Evolutionary conservation across 441 rosid genomes (phyloP).

Genomic region (Populus tomentosa): DNA sequence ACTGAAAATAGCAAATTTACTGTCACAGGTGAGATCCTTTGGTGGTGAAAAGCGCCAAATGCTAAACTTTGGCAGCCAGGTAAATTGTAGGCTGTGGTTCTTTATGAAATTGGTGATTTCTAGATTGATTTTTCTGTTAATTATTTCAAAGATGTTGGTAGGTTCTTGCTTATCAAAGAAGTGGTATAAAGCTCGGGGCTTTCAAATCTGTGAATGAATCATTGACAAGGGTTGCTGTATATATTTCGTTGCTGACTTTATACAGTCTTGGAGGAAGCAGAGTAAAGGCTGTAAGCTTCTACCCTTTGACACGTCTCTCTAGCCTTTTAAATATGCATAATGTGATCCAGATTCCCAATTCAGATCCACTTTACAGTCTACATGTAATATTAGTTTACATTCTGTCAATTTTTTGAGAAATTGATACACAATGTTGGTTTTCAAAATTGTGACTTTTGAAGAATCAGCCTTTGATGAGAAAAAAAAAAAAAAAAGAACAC

Average conservation of each 20-base stretch:
- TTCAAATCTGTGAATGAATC: conserved; percentile 90
- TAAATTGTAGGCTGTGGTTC: conserved; percentile 23
- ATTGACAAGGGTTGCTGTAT: conserved; percentile 83
- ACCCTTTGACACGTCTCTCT: conserved; percentile 20
- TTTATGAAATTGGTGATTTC: conserved; percentile 2
- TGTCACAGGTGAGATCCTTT: conserved; percentile 82
- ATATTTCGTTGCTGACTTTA: conserved; percentile 76
- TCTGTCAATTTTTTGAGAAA: not conserved
- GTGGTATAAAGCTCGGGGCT: conserved; percentile 89
- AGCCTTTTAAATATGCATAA: not conserved
- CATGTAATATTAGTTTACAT: not conserved
- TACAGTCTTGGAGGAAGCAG: conserved; percentile 93
- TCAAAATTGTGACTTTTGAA: not conserved
- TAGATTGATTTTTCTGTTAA: conserved; percentile 1
- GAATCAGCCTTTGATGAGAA: not conserved
- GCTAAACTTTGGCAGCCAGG: conserved; percentile 81
- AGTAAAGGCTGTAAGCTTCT: conserved; percentile 82
- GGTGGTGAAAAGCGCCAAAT: conserved; percentile 93
- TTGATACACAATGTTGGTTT: not conserved
- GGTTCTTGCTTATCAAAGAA: conserved; percentile 78
- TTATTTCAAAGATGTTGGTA: conserved; percentile 32
- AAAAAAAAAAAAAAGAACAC: not conserved
- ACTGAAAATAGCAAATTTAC: conserved; percentile 17
- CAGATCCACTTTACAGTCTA: not conserved
- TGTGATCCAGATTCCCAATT: not conserved